These are phyloP conservation scores for button mushroom (Agaricus bisporus) DNA, from an alignment of 768 basidiomycete species.

Conservation along the genomic window DNA sequence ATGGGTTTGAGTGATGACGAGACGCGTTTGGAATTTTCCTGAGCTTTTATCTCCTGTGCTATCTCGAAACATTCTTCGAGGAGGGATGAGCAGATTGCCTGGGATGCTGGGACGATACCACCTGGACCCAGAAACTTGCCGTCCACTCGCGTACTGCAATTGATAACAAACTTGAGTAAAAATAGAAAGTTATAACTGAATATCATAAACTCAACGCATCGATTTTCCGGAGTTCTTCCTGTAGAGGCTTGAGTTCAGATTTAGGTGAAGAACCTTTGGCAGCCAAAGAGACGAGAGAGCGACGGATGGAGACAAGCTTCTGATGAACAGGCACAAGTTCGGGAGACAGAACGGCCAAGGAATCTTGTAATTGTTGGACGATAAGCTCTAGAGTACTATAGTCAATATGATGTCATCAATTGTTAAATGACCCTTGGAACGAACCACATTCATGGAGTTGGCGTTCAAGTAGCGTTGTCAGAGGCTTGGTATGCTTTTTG, in stretches of 20 bases:
- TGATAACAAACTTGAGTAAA: conserved; percentile 6
- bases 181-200: conserved; percentile 18
- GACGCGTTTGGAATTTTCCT: conserved; percentile 87
- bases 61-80: conserved; percentile 98
- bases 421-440: conserved; percentile 22
- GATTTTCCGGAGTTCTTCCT: conserved; percentile 91
- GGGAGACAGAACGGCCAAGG: conserved; percentile 78
- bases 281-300: conserved; percentile 83
- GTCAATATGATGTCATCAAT: conserved; percentile 3
- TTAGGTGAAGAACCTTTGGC: conserved; percentile 84
- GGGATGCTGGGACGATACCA: conserved; percentile 84
- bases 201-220: conserved; percentile 87
- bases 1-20: conserved; percentile 84
- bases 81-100: conserved; percentile 86
- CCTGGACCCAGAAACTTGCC: conserved; percentile 93
- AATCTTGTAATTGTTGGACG: conserved; percentile 73
- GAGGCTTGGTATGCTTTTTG: conserved; percentile 77
- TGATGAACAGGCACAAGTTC: conserved; percentile 92
- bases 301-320: conserved; percentile 78
- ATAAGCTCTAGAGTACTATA: conserved; percentile 52
- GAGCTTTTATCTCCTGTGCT: conserved; percentile 88
- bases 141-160: conserved; percentile 78
- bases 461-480: conserved; percentile 84
- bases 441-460: conserved; percentile 90
- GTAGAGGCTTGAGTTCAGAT: conserved; percentile 80